These are phyloP conservation scores for Solanum chaucha DNA, from an alignment of 257 asterid species.

Conservation along the genomic window DNA sequence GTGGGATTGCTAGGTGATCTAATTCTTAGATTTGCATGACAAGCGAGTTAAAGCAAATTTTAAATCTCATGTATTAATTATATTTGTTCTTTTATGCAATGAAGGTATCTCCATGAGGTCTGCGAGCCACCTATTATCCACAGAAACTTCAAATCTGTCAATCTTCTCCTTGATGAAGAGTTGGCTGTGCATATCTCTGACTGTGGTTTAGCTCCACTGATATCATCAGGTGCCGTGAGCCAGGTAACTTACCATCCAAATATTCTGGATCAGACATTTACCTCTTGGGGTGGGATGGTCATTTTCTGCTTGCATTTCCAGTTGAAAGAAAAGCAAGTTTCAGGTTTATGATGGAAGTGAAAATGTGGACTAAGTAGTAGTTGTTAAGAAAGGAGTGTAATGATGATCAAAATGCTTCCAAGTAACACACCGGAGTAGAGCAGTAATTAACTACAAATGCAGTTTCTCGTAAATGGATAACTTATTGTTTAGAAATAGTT, in stretches of 20 bases:
- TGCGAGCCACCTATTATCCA: constrained; percentile 94
- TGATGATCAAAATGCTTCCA: background rate
- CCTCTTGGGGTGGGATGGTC: background rate
- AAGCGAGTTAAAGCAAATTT: background rate
- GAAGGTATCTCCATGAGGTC: constrained; percentile 88
- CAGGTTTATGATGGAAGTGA: background rate
- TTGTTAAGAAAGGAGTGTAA: background rate
- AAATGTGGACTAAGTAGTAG: background rate
- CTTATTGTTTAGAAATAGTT: background rate
- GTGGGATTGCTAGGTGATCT: background rate
- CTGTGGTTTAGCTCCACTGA: constrained; percentile 90
- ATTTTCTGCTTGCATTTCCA: background rate
- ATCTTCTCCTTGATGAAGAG: constrained; percentile 91
- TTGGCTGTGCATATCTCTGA: constrained; percentile 78
- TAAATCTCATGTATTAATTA: background rate
- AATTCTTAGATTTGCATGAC: background rate
- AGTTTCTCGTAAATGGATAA: background rate
- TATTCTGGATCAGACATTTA: background rate
- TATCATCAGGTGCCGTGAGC: constrained; percentile 69
- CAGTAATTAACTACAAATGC: background rate
- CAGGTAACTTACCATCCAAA: constrained; percentile 48
- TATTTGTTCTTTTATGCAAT: constrained; percentile 4
- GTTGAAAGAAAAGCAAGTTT: background rate
- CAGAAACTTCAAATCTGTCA: constrained; percentile 85
- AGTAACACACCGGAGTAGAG: background rate